Base-by-base conservation (phyloP, 164 flowering plant genomes). In the Santalum album region DNA sequence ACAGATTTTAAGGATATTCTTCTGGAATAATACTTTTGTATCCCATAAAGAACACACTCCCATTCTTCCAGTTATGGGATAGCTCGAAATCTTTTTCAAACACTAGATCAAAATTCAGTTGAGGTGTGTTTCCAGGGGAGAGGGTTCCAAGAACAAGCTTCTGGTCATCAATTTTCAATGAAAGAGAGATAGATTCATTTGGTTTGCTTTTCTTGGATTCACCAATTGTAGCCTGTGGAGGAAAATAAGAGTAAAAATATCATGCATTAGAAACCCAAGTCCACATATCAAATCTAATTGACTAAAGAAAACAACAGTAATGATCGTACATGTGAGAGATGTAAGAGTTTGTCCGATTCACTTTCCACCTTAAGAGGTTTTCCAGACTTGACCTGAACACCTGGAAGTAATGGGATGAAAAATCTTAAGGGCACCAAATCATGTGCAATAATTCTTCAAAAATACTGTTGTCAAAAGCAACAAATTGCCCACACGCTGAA, bases 21-120 rank as follows among this genome's bases (percentile, higher is more conserved):
- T 68, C 77, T 1, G 53, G 57, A 4, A 34, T 1, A 7, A 17
- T 21, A 25, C 78, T 25, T 51, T 54, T 70, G 62, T 82, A 89
- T 7, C 97, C 95, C 53, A 65, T 51, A 39, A 86, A 81, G 78
- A 67, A 77, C 14, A 89, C 73, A 49, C 90, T 86, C 26, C 90
- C 90, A 66, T 62, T 56, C 59, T 86, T 86, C 75, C 82, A 81
- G 60, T 74, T 81, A 74, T 84, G 97, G 11, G 95, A 89, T 12
- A 86, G 78, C 66, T 84, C 92, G 73, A 89, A 86, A 18, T 80
- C 86, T 51, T 75, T 75, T 62, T 86, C 86, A 59, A 89, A 75
- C 0, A 86, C 78, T 58, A 89, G 53, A 61, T 89, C 95, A 61
- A 68, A 72, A 19, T 71, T 32, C 12, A 81, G 17, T 18, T 86